These are phyloP conservation scores for Helichrysum umbraculigerum DNA, from an alignment of 129 eudicot species.

Conservation along the genomic window DNA sequence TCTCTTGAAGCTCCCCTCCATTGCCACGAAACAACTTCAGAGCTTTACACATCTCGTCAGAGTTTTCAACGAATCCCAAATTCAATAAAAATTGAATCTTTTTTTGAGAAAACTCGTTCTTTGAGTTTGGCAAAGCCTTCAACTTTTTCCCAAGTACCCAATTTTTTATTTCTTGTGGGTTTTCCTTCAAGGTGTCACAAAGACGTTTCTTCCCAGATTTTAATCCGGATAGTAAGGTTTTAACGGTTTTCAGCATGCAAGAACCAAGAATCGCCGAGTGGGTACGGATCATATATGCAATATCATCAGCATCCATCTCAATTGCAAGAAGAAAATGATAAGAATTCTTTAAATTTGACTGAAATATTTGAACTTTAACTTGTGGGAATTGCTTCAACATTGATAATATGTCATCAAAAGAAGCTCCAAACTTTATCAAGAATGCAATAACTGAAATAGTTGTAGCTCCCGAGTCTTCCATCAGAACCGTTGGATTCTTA, in stretches of 20 bases:
- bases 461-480: conserved; percentile 49
- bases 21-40: conserved; percentile 64
- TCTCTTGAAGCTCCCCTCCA: conserved; percentile 69
- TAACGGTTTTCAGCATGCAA: conserved; percentile 46
- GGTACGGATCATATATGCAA: conserved; percentile 44
- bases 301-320: conserved; percentile 55
- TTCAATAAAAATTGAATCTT: conserved; percentile 53
- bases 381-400: conserved; percentile 53
- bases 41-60: conserved; percentile 61
- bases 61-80: conserved; percentile 65
- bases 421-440: conserved; percentile 24
- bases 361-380: conserved; percentile 35
- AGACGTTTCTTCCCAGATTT: conserved; percentile 53
- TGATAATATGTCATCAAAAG: conserved; percentile 12
- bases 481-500: conserved; percentile 46
- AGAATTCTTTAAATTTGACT: conserved; percentile 45
- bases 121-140: conserved; percentile 29
- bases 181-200: conserved; percentile 52
- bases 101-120: conserved; percentile 24
- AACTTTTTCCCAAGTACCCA: conserved; percentile 56
- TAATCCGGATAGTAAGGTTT: conserved; percentile 40
- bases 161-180: conserved; percentile 55
- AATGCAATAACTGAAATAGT: conserved; percentile 31
- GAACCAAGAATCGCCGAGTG: conserved; percentile 62
- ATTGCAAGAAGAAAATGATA: conserved; percentile 54